Percentiles rank a stretch among this genome's conserved stretches.
Conservation (phyloP, 345 rosid species). For the Salix koriyanagi region DNA sequence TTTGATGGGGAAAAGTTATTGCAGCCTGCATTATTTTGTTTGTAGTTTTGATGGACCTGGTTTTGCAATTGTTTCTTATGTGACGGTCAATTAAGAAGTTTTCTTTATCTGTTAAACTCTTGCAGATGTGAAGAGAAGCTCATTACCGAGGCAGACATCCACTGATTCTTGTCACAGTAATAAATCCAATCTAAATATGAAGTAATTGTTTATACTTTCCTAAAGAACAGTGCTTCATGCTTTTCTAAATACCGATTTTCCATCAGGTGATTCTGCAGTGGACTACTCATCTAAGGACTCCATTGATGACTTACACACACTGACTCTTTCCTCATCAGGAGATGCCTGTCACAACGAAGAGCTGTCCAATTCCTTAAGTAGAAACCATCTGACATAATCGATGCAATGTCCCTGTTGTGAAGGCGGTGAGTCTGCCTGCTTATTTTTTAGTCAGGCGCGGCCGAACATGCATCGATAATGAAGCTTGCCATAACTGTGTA, state of each 20-base stretch:
- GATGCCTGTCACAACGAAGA: conserved; percentile 8
- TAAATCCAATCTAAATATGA: conserved; percentile 5
- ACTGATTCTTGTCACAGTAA: conserved; percentile 51
- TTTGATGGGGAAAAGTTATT: too few species aligned
- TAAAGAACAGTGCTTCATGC: background rate
- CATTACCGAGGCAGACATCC: conserved; percentile 38
- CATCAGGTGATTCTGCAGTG: conserved; percentile 59
- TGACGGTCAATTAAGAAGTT: background rate
- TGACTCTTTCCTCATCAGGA: conserved; percentile 16
- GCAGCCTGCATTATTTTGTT: background rate
- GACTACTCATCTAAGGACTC: conserved; percentile 41
- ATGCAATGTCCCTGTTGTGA: background rate
- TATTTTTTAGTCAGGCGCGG: conserved; percentile 35
- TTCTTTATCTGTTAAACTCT: conserved; percentile 12
- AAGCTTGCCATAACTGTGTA: conserved; percentile 11
- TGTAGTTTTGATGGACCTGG: background rate
- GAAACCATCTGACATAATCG: conserved; percentile 2
- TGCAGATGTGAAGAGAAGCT: conserved; percentile 40
- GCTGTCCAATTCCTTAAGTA: background rate
- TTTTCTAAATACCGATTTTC: conserved; percentile 6
- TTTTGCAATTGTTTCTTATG: background rate
- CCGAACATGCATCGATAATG: conserved; percentile 11
- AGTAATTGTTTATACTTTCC: background rate
- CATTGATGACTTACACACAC: conserved; percentile 20
- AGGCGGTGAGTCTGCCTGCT: conserved; percentile 29